Evolutionary conservation across 192 early-diverging fungal genomes (phyloP).

Genomic region (Entomortierella beljakovae): DNA sequence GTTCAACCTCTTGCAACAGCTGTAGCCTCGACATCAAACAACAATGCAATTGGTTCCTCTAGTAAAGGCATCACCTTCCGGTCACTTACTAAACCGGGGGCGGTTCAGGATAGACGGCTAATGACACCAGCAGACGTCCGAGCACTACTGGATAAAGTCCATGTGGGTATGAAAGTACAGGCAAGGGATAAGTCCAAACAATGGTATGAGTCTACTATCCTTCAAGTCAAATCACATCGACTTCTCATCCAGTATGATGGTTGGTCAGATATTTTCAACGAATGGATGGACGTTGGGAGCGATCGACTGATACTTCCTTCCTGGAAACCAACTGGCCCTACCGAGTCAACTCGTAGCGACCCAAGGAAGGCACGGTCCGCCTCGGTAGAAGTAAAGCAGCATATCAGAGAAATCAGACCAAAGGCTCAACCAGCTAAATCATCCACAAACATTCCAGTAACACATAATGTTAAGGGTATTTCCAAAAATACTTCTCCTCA

Average conservation of each 20-base stretch:
- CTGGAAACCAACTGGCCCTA: background rate
- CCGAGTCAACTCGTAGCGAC: background rate
- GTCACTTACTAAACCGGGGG: background rate
- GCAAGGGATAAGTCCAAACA: slow-evolving; percentile 49
- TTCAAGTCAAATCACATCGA: slow-evolving; percentile 44
- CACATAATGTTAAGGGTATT: too few species aligned
- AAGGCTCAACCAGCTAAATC: background rate
- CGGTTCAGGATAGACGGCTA: background rate
- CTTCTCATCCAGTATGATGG: slow-evolving; percentile 56
- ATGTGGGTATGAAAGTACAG: slow-evolving; percentile 48
- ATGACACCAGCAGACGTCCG: slow-evolving; percentile 6
- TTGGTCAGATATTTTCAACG: slow-evolving; percentile 40
- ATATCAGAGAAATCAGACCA: background rate
- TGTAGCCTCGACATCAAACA: background rate
- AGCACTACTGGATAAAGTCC: slow-evolving; percentile 18
- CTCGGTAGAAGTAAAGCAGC: background rate
- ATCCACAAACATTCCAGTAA: too few species aligned
- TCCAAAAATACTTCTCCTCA: too few species aligned
- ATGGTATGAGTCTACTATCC: slow-evolving; percentile 53
- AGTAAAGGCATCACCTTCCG: background rate
- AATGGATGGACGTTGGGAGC: slow-evolving; percentile 44
- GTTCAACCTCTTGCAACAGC: background rate
- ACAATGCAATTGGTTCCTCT: background rate
- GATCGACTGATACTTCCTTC: slow-evolving; percentile 14
- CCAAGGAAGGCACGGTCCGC: background rate